Base-by-base conservation (phyloP, 108 stramenopile genomes). In the Nitzschia sp. region DNA sequence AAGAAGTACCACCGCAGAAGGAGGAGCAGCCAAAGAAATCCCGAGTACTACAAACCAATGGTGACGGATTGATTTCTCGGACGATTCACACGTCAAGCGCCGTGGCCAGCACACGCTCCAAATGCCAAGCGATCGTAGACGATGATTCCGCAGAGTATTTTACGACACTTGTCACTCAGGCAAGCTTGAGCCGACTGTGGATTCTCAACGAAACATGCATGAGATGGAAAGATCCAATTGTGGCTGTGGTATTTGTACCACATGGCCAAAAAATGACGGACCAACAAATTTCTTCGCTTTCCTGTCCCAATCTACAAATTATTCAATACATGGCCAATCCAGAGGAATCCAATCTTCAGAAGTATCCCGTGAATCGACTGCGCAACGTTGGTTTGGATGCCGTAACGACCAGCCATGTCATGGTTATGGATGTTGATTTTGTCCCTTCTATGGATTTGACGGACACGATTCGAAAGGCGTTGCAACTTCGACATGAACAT, bases 291-390 rank as follows among this genome's bases (percentile, higher is more conserved):
- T 25, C 60, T 8, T 23, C 33, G 1, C 6, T 52, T n/a, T 33
- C 45, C 26, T 91, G 90, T 66, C 78, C 87, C 9, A 80, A 91
- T 56, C 46, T 89, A 33, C 70, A 55, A 53, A 62, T 89, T 22
- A 53, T 91, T 27, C 63, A 58, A 19, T 83, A 89, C 55, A 21
- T 63, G 19, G 76, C 72, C 9, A 61, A 57, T 26, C 22, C 63
- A 41, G 69, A 72, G 0, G 73, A 80, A 36, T 70, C 69, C 21
- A 25, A 23, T 32, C 30, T 44, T 33, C 53, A 16, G 1, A 21
- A 64, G 0, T 97, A 96, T 82, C 97, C 97, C 16, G 89, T 97
- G 53, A 97, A 97, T 75, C 69, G 69, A 5, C 75, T 97, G 73
- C 87, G 97, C 27, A 97, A 97, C 63, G 70, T 89, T 29, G 97